These are phyloP conservation scores for Tothia fuscella DNA, from an alignment of 2,329 filamentous ascomycete genomes.

Conservation along the genomic window DNA sequence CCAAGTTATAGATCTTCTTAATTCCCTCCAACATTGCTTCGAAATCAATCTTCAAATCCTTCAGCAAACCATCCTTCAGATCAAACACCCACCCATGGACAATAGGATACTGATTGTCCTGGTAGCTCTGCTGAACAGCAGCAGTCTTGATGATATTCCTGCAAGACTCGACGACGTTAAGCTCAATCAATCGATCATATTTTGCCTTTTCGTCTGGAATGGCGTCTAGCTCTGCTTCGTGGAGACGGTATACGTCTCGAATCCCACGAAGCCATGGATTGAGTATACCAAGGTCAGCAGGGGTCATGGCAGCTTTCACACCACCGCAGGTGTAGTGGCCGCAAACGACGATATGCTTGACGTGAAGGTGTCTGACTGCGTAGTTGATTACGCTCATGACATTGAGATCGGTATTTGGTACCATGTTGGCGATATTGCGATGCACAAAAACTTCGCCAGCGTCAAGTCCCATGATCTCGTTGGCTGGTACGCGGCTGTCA, in stretches of 20 bases:
- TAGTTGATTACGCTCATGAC: slow-evolving; percentile 30
- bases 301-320: slow-evolving; percentile 49
- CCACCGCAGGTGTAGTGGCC: slow-evolving; percentile 58
- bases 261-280: slow-evolving; percentile 68
- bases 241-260: slow-evolving; percentile 59
- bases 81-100: slow-evolving; percentile 67
- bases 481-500: slow-evolving; percentile 28
- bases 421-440: slow-evolving; percentile 22
- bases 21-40: slow-evolving; percentile 43
- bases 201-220: slow-evolving; percentile 19
- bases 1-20: slow-evolving; percentile 52
- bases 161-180: slow-evolving; percentile 27
- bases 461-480: slow-evolving; percentile 27
- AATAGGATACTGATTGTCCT: slow-evolving; percentile 51
- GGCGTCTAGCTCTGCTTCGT: slow-evolving; percentile 55
- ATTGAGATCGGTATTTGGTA: slow-evolving; percentile 29
- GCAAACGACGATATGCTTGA: slow-evolving; percentile 59
- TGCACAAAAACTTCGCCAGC: slow-evolving; percentile 19
- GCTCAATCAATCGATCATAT: slow-evolving; percentile 25
- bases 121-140: slow-evolving; percentile 48
- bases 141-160: slow-evolving; percentile 31
- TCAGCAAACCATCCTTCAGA: slow-evolving; percentile 54
- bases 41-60: slow-evolving; percentile 52
- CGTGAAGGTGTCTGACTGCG: slow-evolving; percentile 30
- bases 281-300: slow-evolving; percentile 56